Percentiles rank a stretch among this genome's conserved stretches.
Evolutionary conservation across 2,329 filamentous ascomycete species (phyloP).

Genomic region (Pleurostoma richardsiae): DNA sequence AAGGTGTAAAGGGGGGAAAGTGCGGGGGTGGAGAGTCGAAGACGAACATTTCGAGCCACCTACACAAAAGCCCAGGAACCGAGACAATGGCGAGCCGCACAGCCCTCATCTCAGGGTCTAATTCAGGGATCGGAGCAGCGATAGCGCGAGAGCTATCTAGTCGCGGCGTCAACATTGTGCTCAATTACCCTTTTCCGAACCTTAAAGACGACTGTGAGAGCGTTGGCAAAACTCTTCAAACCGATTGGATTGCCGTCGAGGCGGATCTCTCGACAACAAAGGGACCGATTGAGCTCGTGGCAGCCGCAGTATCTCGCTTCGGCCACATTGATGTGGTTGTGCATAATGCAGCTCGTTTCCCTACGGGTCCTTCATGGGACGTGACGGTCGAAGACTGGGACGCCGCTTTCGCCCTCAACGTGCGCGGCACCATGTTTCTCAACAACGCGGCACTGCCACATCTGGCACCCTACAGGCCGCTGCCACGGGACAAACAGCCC

Average conservation of each 20-base stretch:
- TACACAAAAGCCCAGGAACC: too few species aligned
- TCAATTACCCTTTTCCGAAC: slow-evolving; percentile 39
- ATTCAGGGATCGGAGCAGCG: slow-evolving; percentile 38
- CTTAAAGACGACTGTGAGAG: slow-evolving; percentile 20
- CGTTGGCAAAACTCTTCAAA: slow-evolving; percentile 17
- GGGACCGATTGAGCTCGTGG: slow-evolving; percentile 27
- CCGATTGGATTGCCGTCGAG: slow-evolving; percentile 26
- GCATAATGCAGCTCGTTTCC: slow-evolving; percentile 27
- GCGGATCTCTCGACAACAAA: slow-evolving; percentile 32
- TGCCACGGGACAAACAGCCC: background rate
- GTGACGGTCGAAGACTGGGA: slow-evolving; percentile 32
- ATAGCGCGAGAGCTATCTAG: slow-evolving; percentile 36
- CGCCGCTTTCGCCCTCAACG: slow-evolving; percentile 32
- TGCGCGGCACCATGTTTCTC: slow-evolving; percentile 31
- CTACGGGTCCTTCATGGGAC: slow-evolving; percentile 29
- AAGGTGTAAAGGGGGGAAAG: too few species aligned
- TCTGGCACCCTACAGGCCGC: slow-evolving; percentile 19
- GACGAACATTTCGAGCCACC: too few species aligned
- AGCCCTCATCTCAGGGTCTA: slow-evolving; percentile 43
- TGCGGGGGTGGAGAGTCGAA: too few species aligned
- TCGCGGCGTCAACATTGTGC: slow-evolving; percentile 38
- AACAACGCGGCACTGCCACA: slow-evolving; percentile 31
- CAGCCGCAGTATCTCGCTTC: slow-evolving; percentile 25
- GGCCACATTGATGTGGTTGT: slow-evolving; percentile 31
- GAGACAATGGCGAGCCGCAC: slow-evolving; percentile 31